Percentiles rank a stretch among this genome's conserved stretches.
phyloP scores from a whole-genome alignment of 768 basidiomycete genomes.

The Trametes maxima region DNA sequence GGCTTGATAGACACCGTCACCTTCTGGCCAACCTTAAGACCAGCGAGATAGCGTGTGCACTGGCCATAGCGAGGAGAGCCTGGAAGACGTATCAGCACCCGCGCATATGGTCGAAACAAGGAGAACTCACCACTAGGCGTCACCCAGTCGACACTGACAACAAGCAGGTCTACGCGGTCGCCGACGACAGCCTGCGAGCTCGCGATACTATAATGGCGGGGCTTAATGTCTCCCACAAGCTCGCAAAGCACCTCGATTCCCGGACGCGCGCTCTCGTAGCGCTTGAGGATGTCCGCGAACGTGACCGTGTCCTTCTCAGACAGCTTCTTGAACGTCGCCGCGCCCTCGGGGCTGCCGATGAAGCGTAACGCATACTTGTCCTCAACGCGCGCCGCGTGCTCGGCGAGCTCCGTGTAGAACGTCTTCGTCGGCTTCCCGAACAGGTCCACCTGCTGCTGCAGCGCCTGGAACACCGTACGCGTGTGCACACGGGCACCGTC shows the following conservation, averaged over 20 bases:
- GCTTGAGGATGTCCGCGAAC: conserved; percentile 83
- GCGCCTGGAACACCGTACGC: conserved; percentile 90
- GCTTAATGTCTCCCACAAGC: conserved; percentile 92
- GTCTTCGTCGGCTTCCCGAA: conserved; percentile 96
- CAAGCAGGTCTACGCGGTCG: conserved; percentile 89
- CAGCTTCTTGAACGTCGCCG: conserved; percentile 91
- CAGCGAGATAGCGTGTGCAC: conserved; percentile 93
- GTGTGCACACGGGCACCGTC: conserved; percentile 76
- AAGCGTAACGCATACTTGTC: conserved; percentile 86
- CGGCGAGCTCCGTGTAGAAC: conserved; percentile 88
- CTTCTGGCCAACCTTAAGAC: conserved; percentile 81
- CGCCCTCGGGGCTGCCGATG: conserved; percentile 91
- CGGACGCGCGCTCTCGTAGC: conserved; percentile 78
- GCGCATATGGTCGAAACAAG: neutral
- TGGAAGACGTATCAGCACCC: conserved; percentile 34
- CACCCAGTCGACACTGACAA: conserved; percentile 96
- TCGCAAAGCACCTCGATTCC: conserved; percentile 85
- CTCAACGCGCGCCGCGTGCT: conserved; percentile 64
- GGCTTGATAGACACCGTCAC: conserved; percentile 98
- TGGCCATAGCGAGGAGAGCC: conserved; percentile 85
- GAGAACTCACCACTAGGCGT: conserved; percentile 71
- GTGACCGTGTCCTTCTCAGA: conserved; percentile 93
- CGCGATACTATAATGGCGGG: conserved; percentile 97
- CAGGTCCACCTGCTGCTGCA: conserved; percentile 96
- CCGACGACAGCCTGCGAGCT: conserved; percentile 95